Conservation (phyloP, 2,329 filamentous ascomycete genomes). For the Ophiostoma australiae region DNA sequence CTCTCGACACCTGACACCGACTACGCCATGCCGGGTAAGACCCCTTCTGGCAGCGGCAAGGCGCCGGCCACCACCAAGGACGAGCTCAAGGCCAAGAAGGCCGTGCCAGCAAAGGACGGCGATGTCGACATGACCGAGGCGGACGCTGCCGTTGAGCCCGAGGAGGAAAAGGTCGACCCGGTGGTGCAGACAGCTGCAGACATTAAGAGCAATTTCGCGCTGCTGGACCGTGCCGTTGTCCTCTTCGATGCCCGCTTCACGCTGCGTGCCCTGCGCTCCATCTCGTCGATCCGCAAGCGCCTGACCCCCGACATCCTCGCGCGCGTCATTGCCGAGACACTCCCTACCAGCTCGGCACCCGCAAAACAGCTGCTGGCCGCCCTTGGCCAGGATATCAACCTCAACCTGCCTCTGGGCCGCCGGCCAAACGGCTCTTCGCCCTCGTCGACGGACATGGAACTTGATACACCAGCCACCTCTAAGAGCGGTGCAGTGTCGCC, state of each 20-base stretch:
- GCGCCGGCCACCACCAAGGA: slow-evolving; percentile 55
- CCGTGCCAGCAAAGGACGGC: slow-evolving; percentile 63
- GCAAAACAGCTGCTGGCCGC: slow-evolving; percentile 66
- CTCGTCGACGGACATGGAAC: slow-evolving; percentile 61
- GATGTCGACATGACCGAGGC: slow-evolving; percentile 67
- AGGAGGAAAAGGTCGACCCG: slow-evolving; percentile 51
- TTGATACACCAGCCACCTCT: slow-evolving; percentile 52
- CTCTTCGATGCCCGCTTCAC: slow-evolving; percentile 95
- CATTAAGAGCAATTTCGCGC: slow-evolving; percentile 87
- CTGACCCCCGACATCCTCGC: slow-evolving; percentile 76
- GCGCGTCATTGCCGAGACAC: slow-evolving; percentile 76
- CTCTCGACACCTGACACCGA: slow-evolving; percentile 8
- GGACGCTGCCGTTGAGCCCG: slow-evolving; percentile 43
- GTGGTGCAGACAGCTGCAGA: slow-evolving; percentile 63
- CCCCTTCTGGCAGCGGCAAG: slow-evolving; percentile 66
- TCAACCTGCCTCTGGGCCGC: slow-evolving; percentile 56
- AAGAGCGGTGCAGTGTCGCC: slow-evolving; percentile 43
- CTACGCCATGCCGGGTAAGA: slow-evolving; percentile 63
- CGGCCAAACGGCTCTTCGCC: slow-evolving; percentile 40
- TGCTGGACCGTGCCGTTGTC: slow-evolving; percentile 85
- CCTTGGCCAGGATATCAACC: slow-evolving; percentile 54
- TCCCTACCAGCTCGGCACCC: slow-evolving; percentile 51
- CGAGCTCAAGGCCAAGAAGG: slow-evolving; percentile 59
- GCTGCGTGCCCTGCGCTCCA: slow-evolving; percentile 86
- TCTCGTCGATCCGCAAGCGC: slow-evolving; percentile 91